These are phyloP conservation scores for Cercospora sojina DNA, from an alignment of 2,329 filamentous ascomycete species.

Conservation along the genomic window DNA sequence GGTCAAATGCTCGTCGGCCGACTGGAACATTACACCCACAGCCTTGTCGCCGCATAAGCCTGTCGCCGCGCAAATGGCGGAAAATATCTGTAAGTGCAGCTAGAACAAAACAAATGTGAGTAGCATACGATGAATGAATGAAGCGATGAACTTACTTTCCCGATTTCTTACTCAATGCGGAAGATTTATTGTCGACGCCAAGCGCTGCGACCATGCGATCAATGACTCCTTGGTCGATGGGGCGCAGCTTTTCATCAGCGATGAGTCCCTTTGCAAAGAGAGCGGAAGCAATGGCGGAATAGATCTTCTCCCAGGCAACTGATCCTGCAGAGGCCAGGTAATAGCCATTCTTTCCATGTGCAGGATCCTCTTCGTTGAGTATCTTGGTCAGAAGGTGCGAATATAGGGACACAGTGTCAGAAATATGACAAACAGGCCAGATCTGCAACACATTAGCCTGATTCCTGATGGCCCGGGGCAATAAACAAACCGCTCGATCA, in stretches of 20 bases:
- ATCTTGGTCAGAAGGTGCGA: not conserved
- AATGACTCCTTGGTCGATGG: not conserved
- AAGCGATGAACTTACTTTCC: not conserved
- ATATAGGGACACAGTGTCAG: not conserved
- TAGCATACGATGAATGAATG: not conserved
- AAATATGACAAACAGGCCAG: not conserved
- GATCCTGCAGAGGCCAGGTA: not conserved
- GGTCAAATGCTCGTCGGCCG: no score
- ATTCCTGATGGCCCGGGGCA: not conserved
- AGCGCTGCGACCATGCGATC: not conserved
- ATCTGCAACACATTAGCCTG: not conserved
- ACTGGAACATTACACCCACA: no score
- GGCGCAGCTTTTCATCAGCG: not conserved
- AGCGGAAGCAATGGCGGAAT: not conserved
- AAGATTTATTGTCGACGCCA: not conserved
- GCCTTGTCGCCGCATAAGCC: no score
- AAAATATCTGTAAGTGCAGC: not conserved
- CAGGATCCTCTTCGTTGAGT: not conserved
- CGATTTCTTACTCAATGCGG: not conserved
- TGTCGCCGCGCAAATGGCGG: not conserved
- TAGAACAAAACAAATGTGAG: not conserved
- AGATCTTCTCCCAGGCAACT: not conserved
- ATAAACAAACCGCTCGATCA: not conserved
- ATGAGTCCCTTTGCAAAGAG: not conserved
- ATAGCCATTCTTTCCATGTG: not conserved